Conservation (phyloP, 768 basidiomycete genomes). For the Calocybe cyanea region DNA sequence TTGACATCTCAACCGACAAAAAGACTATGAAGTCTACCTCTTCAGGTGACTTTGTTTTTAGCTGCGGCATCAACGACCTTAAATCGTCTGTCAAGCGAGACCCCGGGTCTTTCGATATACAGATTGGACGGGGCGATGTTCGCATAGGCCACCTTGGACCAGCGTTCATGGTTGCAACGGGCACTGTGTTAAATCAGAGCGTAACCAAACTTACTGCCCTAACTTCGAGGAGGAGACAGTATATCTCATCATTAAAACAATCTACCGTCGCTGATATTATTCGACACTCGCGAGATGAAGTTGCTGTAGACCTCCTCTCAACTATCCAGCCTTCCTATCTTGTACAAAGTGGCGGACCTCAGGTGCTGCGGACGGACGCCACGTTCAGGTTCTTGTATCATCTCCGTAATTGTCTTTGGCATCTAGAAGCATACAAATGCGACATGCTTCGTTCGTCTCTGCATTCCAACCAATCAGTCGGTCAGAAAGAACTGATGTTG, state of each 20-base stretch:
- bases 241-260: conserved; percentile 28
- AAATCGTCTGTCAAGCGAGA: conserved; percentile 5
- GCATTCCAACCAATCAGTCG: conserved; percentile 8
- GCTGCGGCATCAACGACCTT: conserved; percentile 15
- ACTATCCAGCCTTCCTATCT: conserved; percentile 82
- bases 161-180: conserved; percentile 33
- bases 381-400: conserved; percentile 78
- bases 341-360: conserved; percentile 70
- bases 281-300: conserved; percentile 41
- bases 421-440: conserved; percentile 28
- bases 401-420: conserved; percentile 63
- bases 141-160: conserved; percentile 39
- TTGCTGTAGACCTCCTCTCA: conserved; percentile 71
- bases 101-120: conserved; percentile 6
- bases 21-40: conserved; percentile 21
- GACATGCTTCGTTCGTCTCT: conserved; percentile 8
- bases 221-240: conserved; percentile 24
- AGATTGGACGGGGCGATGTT: conserved; percentile 18
- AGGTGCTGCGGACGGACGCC: conserved; percentile 61
- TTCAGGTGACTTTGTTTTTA: conserved; percentile 24
- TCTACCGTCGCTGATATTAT: conserved; percentile 48
- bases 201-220: conserved; percentile 20
- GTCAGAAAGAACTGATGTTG: conserved; percentile 28
- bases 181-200: conserved; percentile 25
- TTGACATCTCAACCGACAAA: conserved; percentile 31